Conservation (phyloP, 352 stramenopile species). For the Pythium folliculosum region DNA sequence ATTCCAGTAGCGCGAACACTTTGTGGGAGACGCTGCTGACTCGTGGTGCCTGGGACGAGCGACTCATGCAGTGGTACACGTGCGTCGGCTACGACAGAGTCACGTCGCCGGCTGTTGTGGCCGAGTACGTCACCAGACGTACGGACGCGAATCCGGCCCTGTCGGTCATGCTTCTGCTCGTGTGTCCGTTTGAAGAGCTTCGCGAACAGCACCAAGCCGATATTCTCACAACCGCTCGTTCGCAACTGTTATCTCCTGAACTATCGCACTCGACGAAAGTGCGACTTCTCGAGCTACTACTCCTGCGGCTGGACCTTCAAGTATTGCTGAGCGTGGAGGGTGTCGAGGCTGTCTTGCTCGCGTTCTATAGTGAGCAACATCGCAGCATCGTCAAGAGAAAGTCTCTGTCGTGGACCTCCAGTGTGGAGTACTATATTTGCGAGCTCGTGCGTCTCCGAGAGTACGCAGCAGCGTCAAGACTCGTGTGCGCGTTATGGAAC, state of each 20-base stretch:
- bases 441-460: slow-evolving; percentile 53
- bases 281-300: slow-evolving; percentile 45
- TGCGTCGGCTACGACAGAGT: slow-evolving; percentile 49
- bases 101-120: slow-evolving; percentile 26
- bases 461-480: slow-evolving; percentile 46
- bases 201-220: slow-evolving; percentile 38
- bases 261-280: slow-evolving; percentile 19
- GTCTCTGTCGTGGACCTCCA: slow-evolving; percentile 53
- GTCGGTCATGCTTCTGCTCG: slow-evolving; percentile 52
- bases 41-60: slow-evolving; percentile 46
- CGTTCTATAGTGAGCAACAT: slow-evolving; percentile 35
- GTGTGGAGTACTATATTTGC: slow-evolving; percentile 61
- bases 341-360: slow-evolving; percentile 44
- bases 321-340: slow-evolving; percentile 41
- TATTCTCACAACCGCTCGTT: slow-evolving; percentile 28
- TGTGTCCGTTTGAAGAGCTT: slow-evolving; percentile 58
- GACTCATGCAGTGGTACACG: slow-evolving; percentile 58
- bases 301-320: slow-evolving; percentile 64
- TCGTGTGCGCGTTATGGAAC: slow-evolving; percentile 57
- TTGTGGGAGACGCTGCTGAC: slow-evolving; percentile 51
- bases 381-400: slow-evolving; percentile 11
- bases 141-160: slow-evolving; percentile 40
- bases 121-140: slow-evolving; percentile 41
- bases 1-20: not conserved
- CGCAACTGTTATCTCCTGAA: slow-evolving; percentile 9